Base-by-base conservation (phyloP, 106 monocot species). In the Narthecium ossifragum region DNA sequence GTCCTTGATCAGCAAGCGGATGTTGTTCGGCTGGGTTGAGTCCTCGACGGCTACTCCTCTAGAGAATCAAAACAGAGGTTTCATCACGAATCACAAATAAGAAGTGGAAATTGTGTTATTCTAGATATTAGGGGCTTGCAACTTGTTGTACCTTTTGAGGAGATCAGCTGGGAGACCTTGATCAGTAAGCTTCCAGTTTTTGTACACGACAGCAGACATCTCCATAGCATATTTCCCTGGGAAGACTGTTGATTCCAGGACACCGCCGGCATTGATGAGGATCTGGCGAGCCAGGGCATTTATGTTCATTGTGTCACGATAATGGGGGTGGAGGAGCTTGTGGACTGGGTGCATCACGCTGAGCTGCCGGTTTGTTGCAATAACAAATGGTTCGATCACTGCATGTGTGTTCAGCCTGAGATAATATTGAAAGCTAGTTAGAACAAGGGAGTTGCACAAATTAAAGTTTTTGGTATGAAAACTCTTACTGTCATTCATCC, bases 291-390 rank as follows among this genome's bases (percentile, higher is more conserved):
- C 82, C 13, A 73, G 52, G 20, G 82, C 82, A 47, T 82, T 82
- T 57, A 82, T 82, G 72, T 72, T 82, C 82, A 82, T 73, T 8
- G 82, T 82, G 60, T 82, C 82, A 18, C 71, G 72, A 47, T 68
- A 82, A 41, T 82, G 82, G 5, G 81, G 82, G 36, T 32, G 48
- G 24, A 82, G 72, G 12, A 82, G 76, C 65, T 82, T 82, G 73
- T 77, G 53, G 50, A 82, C 56, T 8, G 82, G 82, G 34, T 82
- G 82, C 23, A 67, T 53, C 31, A 60, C 77, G 34, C 82, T 82
- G 10, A 82, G 72, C 47, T 73, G 82, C 61, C 82, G 41, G 64
- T 77, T 76, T 14, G 82, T 73, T 29, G 77, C 82, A 22, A 82
- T 73, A 26, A 72, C 75, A 22, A 82, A 72, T 15, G 82, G 82